Evolutionary conservation across 1,139 yeast genomes (phyloP), one percentile per base, ranked within the genome.

Genomic region (Magnusiomyces magnusii): DNA sequence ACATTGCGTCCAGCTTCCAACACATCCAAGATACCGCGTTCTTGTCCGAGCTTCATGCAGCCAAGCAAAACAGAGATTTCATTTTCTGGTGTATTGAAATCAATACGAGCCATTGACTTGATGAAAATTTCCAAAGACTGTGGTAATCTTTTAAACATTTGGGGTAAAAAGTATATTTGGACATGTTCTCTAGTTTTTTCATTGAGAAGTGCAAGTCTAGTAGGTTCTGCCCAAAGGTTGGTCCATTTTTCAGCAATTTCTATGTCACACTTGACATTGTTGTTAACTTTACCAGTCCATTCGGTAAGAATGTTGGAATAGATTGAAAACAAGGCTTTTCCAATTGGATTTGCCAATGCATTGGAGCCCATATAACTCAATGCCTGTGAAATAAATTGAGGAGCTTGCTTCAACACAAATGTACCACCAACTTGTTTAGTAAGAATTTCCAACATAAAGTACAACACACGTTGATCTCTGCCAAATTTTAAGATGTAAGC

Each of bases 301-400:
- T 74, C 69, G 58, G 76, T 57, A 51, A 66, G 56, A 15, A 68
- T 61, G 3, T 66, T 60, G 19, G 61, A 58, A 42, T 64, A 75
- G 1, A 87, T 65, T 0, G 83, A 70, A 19, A 77, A 76, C 0
- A 89, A 65, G 19, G 87, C 78, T 67, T 85, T 87, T 31, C 89
- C 86, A 19, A 86, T 79, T 0, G 86, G 80, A 63, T 84, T 86
- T 0, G 95, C 86, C 58, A 88, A 69, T 0, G 88, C 80, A 64
- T 81, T 83, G 0, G 84, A 77, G 63, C 77, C 73, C 74, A 87
- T 81, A 10, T 78, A 70, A 0, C 73, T 63, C 10, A 87, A 69
- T 9, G 88, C 77, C 5, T 74, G 73, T 1, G 66, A 64, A 7
- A 82, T 65, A 60, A 85, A 82, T 1, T 67, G 60, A 0, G 87